Conservation (phyloP, 768 basidiomycete genomes). For the Suillus luteus region DNA sequence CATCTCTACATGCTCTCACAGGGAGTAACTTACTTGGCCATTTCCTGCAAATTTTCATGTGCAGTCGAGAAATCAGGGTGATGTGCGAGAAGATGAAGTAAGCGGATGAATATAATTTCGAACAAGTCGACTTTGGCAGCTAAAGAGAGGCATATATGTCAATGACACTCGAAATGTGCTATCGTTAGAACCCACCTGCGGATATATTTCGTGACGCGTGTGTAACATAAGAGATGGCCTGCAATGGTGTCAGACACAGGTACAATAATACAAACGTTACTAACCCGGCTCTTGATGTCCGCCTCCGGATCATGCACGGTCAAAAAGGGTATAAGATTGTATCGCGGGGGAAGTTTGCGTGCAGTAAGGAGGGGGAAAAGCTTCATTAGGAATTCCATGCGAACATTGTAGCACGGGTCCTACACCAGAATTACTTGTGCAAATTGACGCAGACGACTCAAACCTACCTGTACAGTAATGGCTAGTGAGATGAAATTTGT, state of each 20-base stretch:
- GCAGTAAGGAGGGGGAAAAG: slow-evolving; percentile 61
- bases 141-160: slow-evolving; percentile 23
- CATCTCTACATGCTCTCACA: neutral
- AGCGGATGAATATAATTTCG: slow-evolving; percentile 81
- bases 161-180: slow-evolving; percentile 2
- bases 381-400: slow-evolving; percentile 76
- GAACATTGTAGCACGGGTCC: slow-evolving; percentile 90
- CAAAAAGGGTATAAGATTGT: slow-evolving; percentile 85
- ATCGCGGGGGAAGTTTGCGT: slow-evolving; percentile 67
- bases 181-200: slow-evolving; percentile 37
- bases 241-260: slow-evolving; percentile 13
- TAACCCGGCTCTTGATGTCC: slow-evolving; percentile 71
- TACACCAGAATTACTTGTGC: slow-evolving; percentile 32
- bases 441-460: neutral
- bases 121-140: slow-evolving; percentile 64
- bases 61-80: slow-evolving; percentile 86
- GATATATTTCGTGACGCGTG: slow-evolving; percentile 48
- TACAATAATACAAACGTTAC: slow-evolving; percentile 19
- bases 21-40: slow-evolving; percentile 66
- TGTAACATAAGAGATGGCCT: slow-evolving; percentile 63
- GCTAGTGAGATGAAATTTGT: slow-evolving; percentile 69
- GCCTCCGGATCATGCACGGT: slow-evolving; percentile 89
- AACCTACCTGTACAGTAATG: slow-evolving; percentile 71
- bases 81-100: slow-evolving; percentile 87
- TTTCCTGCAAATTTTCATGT: slow-evolving; percentile 70